Evolutionary conservation across 352 stramenopile genomes (phyloP).

Genomic region (Phytopythium delawarense): DNA sequence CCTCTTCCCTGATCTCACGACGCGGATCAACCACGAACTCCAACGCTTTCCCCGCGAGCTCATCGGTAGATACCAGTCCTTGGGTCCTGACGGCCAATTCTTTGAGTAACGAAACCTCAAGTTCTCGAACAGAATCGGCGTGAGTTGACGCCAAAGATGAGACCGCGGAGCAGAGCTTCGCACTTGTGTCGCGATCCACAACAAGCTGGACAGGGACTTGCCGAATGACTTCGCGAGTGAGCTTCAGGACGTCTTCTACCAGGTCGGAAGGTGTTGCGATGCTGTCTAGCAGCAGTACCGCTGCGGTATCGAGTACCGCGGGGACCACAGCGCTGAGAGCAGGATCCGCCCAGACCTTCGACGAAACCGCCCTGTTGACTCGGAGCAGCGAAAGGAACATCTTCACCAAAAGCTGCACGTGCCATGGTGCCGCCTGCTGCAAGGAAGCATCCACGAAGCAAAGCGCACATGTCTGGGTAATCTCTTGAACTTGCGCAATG

Average conservation of each 20-base stretch:
- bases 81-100: background rate
- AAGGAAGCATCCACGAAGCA: background rate
- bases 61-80: background rate
- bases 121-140: slow-evolving; percentile 9
- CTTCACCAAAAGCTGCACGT: background rate
- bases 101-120: slow-evolving; percentile 23
- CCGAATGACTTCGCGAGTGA: background rate
- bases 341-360: background rate
- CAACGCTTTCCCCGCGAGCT: background rate
- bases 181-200: background rate
- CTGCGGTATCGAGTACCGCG: background rate
- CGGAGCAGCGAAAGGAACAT: background rate
- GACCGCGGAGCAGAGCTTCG: background rate
- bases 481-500: background rate
- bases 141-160: background rate
- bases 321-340: background rate
- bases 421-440: background rate
- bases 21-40: background rate
- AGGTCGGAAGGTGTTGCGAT: background rate
- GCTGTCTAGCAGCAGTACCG: background rate
- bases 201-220: background rate
- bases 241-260: background rate
- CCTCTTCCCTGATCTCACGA: background rate
- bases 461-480: background rate
- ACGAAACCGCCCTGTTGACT: no score